Conservation (phyloP, 805 yeast species). For the Candida hungchunana region DNA sequence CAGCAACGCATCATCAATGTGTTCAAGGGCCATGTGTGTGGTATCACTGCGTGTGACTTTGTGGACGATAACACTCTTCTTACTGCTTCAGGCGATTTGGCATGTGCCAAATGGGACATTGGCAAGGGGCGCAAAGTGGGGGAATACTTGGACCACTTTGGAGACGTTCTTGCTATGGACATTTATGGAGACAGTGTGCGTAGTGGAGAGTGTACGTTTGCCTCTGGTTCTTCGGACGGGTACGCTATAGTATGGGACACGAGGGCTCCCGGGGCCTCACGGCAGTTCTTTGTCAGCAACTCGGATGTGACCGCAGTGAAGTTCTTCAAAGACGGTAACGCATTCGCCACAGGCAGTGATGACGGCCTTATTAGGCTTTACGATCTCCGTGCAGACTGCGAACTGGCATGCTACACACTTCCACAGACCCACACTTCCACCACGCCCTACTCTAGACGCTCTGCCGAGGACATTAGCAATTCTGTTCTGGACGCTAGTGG, state of each 20-base stretch:
- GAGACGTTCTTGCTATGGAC: slow-evolving; percentile 59
- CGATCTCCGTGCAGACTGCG: slow-evolving; percentile 77
- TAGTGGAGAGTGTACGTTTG: slow-evolving; percentile 34
- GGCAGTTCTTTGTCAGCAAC: slow-evolving; percentile 50
- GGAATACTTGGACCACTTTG: slow-evolving; percentile 62
- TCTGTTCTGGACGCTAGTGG: slow-evolving; percentile 54
- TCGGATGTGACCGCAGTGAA: slow-evolving; percentile 61
- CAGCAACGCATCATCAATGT: slow-evolving; percentile 45
- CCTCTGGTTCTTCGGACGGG: slow-evolving; percentile 68
- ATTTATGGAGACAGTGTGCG: slow-evolving; percentile 22
- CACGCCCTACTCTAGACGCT: slow-evolving; percentile 20
- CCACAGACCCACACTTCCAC: slow-evolving; percentile 11
- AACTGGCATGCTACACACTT: slow-evolving; percentile 46
- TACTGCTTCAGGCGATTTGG: slow-evolving; percentile 81
- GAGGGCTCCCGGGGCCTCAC: slow-evolving; percentile 36
- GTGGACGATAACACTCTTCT: slow-evolving; percentile 50
- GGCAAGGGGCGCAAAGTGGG: slow-evolving; percentile 48
- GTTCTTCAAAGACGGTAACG: slow-evolving; percentile 65
- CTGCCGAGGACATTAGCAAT: slow-evolving; percentile 18
- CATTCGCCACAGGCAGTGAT: slow-evolving; percentile 74
- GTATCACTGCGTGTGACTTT: slow-evolving; percentile 72
- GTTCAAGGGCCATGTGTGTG: slow-evolving; percentile 79
- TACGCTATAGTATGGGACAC: slow-evolving; percentile 63
- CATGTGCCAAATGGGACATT: slow-evolving; percentile 78
- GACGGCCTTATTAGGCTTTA: slow-evolving; percentile 67